A percentile compares a stretch with the other conserved stretches of the same genome.
phyloP scores from a whole-genome alignment of 2,329 filamentous ascomycete genomes.

The Monosporascus sp. region DNA sequence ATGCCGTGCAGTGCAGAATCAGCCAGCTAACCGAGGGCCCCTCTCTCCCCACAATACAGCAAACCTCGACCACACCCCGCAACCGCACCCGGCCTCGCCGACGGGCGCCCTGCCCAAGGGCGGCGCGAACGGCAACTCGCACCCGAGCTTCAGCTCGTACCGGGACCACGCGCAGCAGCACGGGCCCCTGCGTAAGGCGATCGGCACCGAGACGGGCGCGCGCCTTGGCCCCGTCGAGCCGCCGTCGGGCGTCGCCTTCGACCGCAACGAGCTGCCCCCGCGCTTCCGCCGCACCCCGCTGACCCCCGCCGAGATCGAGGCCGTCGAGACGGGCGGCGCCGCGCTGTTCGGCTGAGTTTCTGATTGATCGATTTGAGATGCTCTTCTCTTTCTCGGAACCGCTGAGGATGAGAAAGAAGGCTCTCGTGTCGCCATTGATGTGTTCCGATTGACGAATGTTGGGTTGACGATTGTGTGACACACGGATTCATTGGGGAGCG shows the following conservation, averaged over 20 bases:
- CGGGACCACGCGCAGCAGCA: constrained; percentile 74
- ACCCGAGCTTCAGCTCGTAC: constrained; percentile 68
- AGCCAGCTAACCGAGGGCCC: constrained; percentile 12
- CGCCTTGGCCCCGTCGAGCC: constrained; percentile 69
- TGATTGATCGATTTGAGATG: no score
- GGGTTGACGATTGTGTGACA: no score
- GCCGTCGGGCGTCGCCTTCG: constrained; percentile 73
- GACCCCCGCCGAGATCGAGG: constrained; percentile 83
- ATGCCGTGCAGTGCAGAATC: neutral
- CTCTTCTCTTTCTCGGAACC: neutral
- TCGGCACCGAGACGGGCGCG: constrained; percentile 52
- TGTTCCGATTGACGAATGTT: no score
- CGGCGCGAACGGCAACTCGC: constrained; percentile 33
- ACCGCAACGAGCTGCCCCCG: constrained; percentile 78
- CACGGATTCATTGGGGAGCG: no score
- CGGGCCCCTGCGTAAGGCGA: constrained; percentile 62
- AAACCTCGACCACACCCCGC: constrained; percentile 65
- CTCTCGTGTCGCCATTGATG: no score
- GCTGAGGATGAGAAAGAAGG: no score
- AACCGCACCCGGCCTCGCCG: constrained; percentile 68
- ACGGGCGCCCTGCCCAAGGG: constrained; percentile 54
- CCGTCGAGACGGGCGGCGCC: constrained; percentile 88
- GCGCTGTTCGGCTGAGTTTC: constrained; percentile 41
- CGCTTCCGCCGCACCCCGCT: constrained; percentile 76
- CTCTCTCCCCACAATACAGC: constrained; percentile 39